Evolutionary conservation across 306 rosid species (phyloP).

Genomic region (Prunus davidiana): DNA sequence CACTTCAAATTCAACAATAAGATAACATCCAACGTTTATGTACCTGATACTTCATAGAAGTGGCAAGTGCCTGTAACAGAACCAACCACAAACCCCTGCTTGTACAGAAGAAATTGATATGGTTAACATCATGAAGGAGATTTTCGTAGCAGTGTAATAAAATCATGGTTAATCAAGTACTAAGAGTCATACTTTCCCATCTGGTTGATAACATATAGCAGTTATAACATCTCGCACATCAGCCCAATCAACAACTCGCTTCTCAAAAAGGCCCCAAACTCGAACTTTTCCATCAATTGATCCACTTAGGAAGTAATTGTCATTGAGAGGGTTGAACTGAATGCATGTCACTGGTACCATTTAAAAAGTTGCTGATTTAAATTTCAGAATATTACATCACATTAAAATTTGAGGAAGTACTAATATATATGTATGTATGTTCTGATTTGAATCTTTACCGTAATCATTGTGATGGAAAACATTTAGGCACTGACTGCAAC

Average conservation of each 20-base stretch:
- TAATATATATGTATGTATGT: neutral
- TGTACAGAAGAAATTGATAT: conserved; percentile 12
- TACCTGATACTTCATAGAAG: conserved; percentile 72
- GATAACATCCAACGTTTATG: neutral
- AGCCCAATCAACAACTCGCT: conserved; percentile 89
- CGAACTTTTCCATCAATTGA: conserved; percentile 90
- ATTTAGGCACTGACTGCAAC: conserved; percentile 44
- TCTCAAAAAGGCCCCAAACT: conserved; percentile 71
- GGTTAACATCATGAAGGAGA: conserved; percentile 12
- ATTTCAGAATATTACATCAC: neutral
- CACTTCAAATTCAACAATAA: neutral
- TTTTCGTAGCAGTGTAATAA: neutral
- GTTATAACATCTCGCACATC: conserved; percentile 70
- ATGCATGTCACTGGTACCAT: conserved; percentile 75
- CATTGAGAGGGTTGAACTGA: conserved; percentile 79
- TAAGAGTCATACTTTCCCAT: conserved; percentile 61
- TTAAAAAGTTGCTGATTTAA: neutral
- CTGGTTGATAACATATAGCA: conserved; percentile 73
- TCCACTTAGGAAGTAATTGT: conserved; percentile 79
- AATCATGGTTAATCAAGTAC: conserved; percentile 8
- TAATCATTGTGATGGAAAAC: conserved; percentile 73
- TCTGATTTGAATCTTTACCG: conserved; percentile 39
- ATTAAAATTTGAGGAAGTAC: neutral
- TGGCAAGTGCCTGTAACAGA: conserved; percentile 69
- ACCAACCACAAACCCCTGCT: conserved; percentile 82